Evolutionary conservation across 179 eudicot genomes (phyloP).

Genomic region (Silene noctiflora): DNA sequence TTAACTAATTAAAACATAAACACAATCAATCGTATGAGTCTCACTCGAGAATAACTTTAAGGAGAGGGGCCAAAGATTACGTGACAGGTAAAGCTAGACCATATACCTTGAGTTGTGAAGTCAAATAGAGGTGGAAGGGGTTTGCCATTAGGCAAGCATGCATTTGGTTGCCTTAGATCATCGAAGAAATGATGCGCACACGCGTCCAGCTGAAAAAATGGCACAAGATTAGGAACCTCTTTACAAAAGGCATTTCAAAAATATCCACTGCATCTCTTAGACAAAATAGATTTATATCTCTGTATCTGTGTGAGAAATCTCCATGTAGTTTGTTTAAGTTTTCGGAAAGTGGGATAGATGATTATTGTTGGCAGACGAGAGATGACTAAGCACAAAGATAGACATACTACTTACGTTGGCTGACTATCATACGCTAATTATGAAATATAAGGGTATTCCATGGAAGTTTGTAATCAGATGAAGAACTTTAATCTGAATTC

Average conservation of each 20-base stretch:
- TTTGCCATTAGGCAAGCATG: conserved; percentile 65
- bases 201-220: conserved; percentile 70
- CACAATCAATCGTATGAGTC: too few species aligned
- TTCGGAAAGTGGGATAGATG: too few species aligned
- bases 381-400: too few species aligned
- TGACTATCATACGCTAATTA: too few species aligned
- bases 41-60: not conserved
- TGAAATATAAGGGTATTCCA: too few species aligned
- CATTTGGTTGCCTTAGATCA: conserved; percentile 68
- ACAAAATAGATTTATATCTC: not conserved
- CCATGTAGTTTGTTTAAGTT: too few species aligned
- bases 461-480: too few species aligned
- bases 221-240: not conserved
- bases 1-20: not conserved
- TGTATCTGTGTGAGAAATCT: not conserved
- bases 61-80: not conserved
- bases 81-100: not conserved
- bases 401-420: too few species aligned
- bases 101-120: conserved; percentile 72
- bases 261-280: too few species aligned
- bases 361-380: too few species aligned
- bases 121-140: conserved; percentile 70
- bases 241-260: too few species aligned
- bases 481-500: too few species aligned
- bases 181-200: conserved; percentile 95